Base-by-base conservation (phyloP, 805 yeast genomes). In the Ogataea angusta region DNA sequence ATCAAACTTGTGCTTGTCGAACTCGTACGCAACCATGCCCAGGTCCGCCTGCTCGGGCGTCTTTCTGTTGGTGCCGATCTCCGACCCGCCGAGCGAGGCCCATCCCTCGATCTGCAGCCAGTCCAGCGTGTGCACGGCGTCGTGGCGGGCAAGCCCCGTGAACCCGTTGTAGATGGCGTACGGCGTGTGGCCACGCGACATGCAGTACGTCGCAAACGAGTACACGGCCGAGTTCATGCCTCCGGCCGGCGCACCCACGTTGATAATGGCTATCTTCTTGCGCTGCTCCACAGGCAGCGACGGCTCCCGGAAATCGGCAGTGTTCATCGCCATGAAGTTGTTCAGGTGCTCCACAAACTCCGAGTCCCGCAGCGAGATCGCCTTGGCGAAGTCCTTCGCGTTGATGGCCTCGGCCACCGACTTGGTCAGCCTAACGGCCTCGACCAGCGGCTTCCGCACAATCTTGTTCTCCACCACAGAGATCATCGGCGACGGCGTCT, bases 401-500 rank as follows among this genome's bases (percentile, higher is more conserved):
- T 72, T 76, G 52, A 85, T 85, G 10, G 87, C 85, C 9, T 64
- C 68, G 4, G 91, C 90, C 24, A 85, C 91, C 14, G 78, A 72
- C 56, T 83, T 78, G 5, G 95, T 85, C 51, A 80, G 63, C 43
- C 62, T 67, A 25, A 85, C 93, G 7, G 91, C 88, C 45, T 85
- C 88, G 34, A 83, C 79, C 49, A 85, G 66, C 7, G 87, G 80
- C 51, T 72, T 70, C 49, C 86, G 69, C 30, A 79, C 80, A 45
- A 85, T 78, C 57, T 82, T 77, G 61, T 82, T 82, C 56, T 83
- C 89, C 34, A 73, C 72, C 42, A 83, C 76, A 40, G 95, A 95
- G 64, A 93, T 93, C 78, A 93, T 78, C 40, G 98, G 98, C 9
- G 96, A 85, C 28, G 97, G 97, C 3, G 91, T 85, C 1, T 80